A percentile compares a stretch with the other conserved stretches of the same genome.
Evolutionary conservation across 1,139 yeast species (phyloP).

Genomic region (Lodderomyces jiufengensis): DNA sequence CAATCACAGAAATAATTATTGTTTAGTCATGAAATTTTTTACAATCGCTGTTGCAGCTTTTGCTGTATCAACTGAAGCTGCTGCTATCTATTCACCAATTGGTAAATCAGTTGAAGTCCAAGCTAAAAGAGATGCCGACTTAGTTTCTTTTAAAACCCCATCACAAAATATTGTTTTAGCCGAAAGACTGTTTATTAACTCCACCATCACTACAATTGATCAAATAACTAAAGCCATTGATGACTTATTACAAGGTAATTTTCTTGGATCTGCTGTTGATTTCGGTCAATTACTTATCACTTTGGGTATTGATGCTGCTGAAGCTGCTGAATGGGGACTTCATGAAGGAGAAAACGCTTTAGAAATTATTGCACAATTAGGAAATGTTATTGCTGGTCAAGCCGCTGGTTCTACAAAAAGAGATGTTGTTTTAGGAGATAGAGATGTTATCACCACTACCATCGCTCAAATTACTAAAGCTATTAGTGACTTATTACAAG

Average conservation of each 20-base stretch:
- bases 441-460: no score
- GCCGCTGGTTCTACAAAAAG: no score
- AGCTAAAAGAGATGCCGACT: constrained; percentile 1
- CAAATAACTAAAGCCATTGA: neutral
- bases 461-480: neutral
- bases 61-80: constrained; percentile 4
- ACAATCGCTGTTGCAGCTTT: constrained; percentile 2
- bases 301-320: constrained; percentile 1
- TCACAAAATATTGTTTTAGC: no score
- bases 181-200: no score
- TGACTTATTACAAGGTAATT: constrained; percentile 1
- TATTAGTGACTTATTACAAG: neutral
- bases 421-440: no score
- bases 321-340: neutral
- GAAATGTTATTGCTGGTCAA: no score
- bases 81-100: neutral
- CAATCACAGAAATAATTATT: no score
- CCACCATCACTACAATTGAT: neutral
- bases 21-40: constrained; percentile 4
- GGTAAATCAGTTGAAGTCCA: neutral
- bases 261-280: constrained; percentile 3
- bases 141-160: neutral
- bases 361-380: neutral
- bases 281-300: constrained; percentile 4
- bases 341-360: neutral